These are phyloP conservation scores for Coemansia sp. DNA, from an alignment of 371 early-diverging fungal genomes.

Conservation along the genomic window DNA sequence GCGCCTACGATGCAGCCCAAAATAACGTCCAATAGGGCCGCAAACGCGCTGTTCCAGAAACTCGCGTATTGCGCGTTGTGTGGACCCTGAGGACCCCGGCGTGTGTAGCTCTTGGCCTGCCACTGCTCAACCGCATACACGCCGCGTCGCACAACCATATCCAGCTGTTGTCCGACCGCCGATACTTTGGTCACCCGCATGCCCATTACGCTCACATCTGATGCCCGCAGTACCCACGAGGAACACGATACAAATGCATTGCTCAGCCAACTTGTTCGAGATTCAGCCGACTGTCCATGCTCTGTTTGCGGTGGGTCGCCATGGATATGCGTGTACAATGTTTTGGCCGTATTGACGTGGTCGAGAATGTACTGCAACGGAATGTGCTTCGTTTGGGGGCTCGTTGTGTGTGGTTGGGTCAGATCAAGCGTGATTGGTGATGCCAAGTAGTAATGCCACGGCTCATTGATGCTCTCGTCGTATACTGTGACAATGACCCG, in stretches of 20 bases:
- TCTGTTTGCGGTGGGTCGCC: conserved; percentile 2
- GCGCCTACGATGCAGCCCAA: conserved; percentile 82
- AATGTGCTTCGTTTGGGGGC: background rate
- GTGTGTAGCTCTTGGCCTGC: conserved; percentile 24
- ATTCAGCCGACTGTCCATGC: background rate
- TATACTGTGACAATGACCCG: conserved; percentile 36
- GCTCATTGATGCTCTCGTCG: conserved; percentile 31
- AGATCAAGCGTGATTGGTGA: conserved; percentile 45
- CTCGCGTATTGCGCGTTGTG: conserved; percentile 57
- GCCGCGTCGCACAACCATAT: conserved; percentile 35
- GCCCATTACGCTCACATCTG: conserved; percentile 17
- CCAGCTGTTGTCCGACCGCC: conserved; percentile 49
- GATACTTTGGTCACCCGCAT: conserved; percentile 30
- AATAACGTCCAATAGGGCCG: conserved; percentile 88
- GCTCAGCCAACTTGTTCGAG: background rate
- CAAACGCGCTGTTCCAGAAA: conserved; percentile 94
- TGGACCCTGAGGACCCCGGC: conserved; percentile 12
- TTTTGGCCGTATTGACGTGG: conserved; percentile 30
- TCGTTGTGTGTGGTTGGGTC: conserved; percentile 4
- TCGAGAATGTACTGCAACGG: conserved; percentile 30
- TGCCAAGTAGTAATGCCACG: conserved; percentile 46
- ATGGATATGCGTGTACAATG: conserved; percentile 24
- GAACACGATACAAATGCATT: background rate
- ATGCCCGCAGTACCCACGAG: conserved; percentile 10
- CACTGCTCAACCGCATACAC: conserved; percentile 37